Percentiles rank a stretch among this genome's conserved stretches.
Conservation (phyloP, 2,329 filamentous ascomycete genomes). For the Colletotrichum caudatum region DNA sequence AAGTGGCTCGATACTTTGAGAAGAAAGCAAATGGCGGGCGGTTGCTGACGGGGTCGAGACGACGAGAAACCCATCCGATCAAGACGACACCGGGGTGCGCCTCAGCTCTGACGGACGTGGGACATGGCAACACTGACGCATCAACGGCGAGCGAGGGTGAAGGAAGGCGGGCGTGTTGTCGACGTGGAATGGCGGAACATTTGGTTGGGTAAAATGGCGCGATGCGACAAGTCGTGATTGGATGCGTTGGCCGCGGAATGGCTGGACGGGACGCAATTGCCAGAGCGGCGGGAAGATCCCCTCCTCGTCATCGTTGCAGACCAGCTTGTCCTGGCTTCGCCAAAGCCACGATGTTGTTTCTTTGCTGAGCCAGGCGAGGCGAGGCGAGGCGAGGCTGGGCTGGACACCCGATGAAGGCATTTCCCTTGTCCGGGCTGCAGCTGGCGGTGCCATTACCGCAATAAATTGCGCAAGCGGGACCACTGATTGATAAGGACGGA, state of each 20-base stretch:
- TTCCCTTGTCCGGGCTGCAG: conserved; percentile 15
- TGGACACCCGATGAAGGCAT: conserved; percentile 23
- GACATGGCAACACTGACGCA: not conserved
- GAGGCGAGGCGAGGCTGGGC: not conserved
- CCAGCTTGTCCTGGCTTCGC: not conserved
- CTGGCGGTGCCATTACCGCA: not conserved
- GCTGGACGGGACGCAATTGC: not conserved
- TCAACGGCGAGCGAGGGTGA: not conserved
- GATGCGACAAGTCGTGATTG: not conserved
- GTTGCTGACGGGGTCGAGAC: not conserved
- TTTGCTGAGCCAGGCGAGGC: not conserved
- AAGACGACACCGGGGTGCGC: not conserved
- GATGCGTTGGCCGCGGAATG: conserved; percentile 10
- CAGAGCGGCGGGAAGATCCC: not conserved
- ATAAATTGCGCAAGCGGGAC: conserved; percentile 4
- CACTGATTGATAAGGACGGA: conserved; percentile 18
- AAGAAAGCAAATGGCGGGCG: not conserved
- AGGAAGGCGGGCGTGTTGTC: too few species aligned
- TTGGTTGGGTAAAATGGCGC: not conserved
- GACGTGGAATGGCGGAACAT: conserved; percentile 1
- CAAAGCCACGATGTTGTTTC: conserved; percentile 5
- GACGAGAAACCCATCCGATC: not conserved
- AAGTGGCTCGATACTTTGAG: not conserved
- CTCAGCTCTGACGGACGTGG: not conserved
- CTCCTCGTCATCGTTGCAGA: not conserved